Evolutionary conservation across 257 asterid species (phyloP).

Genomic region (Primulina huaijiensis): DNA sequence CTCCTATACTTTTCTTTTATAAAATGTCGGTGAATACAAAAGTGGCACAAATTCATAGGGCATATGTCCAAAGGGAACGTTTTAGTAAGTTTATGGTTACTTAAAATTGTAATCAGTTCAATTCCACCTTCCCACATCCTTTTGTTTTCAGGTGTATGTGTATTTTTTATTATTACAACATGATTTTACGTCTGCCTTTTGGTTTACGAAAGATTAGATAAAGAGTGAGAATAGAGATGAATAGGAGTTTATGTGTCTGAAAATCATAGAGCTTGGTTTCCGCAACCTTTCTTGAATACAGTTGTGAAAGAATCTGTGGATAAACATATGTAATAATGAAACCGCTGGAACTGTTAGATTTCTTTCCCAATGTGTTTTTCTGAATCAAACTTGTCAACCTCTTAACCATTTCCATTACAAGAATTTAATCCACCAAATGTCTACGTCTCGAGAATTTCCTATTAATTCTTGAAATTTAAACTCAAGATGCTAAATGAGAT

Average conservation of each 20-base stretch:
- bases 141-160: neutral
- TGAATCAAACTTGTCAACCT: neutral
- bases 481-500: neutral
- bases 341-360: neutral
- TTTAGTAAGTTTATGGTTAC: too few relatives aligned
- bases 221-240: too few relatives aligned
- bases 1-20: conserved; percentile 21
- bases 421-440: conserved; percentile 13
- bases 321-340: neutral
- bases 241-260: neutral
- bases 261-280: too few relatives aligned
- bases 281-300: too few relatives aligned
- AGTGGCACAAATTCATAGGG: neutral
- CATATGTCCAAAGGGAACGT: conserved; percentile 19
- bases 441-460: neutral
- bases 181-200: too few relatives aligned
- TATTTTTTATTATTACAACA: too few relatives aligned
- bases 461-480: too few relatives aligned
- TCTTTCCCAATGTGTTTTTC: neutral
- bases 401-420: neutral
- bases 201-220: too few relatives aligned
- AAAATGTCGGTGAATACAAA: conserved; percentile 8
- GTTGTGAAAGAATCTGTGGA: neutral
- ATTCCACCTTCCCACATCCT: conserved; percentile 20
- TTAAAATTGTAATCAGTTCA: conserved; percentile 12